Evolutionary conservation across 164 flowering plant species (phyloP).

Genomic region (Aristolochia fimbriata): DNA sequence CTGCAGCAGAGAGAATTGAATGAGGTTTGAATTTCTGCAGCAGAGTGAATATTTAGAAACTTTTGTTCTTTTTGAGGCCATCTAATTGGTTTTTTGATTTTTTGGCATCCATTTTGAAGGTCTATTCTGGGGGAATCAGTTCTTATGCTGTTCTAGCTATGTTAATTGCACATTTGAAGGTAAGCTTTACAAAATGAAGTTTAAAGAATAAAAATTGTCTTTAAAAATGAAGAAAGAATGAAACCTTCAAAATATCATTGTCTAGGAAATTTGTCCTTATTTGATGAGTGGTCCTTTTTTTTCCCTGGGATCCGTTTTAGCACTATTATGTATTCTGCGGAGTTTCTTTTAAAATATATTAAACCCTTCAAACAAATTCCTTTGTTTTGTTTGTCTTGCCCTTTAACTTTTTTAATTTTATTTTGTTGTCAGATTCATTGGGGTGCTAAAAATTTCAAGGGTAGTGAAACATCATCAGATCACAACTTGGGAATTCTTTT

Average conservation of each 20-base stretch:
- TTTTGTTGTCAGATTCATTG: slow-evolving; percentile 13
- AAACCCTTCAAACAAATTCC: no score
- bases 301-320: not conserved
- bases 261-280: not conserved
- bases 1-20: slow-evolving; percentile 93
- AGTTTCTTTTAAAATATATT: slow-evolving; percentile 1
- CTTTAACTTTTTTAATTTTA: no score
- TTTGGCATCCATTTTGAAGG: slow-evolving; percentile 30
- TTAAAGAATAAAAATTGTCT: no score
- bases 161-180: slow-evolving; percentile 86
- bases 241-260: not conserved
- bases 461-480: slow-evolving; percentile 33
- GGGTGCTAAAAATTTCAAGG: slow-evolving; percentile 34
- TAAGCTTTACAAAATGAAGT: slow-evolving; percentile 11
- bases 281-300: no score
- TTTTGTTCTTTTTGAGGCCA: not conserved
- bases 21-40: slow-evolving; percentile 42
- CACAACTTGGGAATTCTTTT: slow-evolving; percentile 80
- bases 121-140: slow-evolving; percentile 94
- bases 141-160: slow-evolving; percentile 90
- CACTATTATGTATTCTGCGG: not conserved
- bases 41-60: not conserved
- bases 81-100: not conserved
- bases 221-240: not conserved
- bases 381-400: no score